Percentiles rank a stretch among this genome's conserved stretches.
phyloP scores from a whole-genome alignment of 352 stramenopile species.

The Thalassiosira mediterranea region DNA sequence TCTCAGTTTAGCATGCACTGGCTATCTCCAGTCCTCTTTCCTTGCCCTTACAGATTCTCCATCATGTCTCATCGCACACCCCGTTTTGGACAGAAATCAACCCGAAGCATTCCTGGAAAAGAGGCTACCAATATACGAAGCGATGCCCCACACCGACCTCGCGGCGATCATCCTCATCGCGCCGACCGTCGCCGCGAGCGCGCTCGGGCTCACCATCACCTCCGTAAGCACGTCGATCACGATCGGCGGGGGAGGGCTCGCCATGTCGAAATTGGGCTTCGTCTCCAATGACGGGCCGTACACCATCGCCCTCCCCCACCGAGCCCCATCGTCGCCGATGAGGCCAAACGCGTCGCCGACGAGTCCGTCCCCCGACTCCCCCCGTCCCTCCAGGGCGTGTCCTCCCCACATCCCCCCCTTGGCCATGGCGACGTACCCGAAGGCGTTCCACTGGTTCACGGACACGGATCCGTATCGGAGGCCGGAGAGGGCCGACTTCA shows the following conservation, averaged over 20 bases:
- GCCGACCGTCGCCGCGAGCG: background rate
- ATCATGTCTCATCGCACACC: too few relatives aligned
- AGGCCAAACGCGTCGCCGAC: conserved; percentile 43
- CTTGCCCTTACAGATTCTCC: too few relatives aligned
- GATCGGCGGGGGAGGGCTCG: conserved; percentile 21
- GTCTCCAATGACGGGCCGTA: conserved; percentile 20
- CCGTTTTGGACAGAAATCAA: too few relatives aligned
- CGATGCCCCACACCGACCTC: background rate
- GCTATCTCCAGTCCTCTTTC: too few relatives aligned
- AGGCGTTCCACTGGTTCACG: conserved; percentile 38
- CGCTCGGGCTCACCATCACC: background rate
- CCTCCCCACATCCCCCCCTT: conserved; percentile 35
- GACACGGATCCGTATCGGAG: conserved; percentile 42
- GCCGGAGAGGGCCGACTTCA: conserved; percentile 17
- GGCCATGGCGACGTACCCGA: conserved; percentile 18
- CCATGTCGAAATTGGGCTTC: conserved; percentile 32
- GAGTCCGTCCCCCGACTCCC: conserved; percentile 32
- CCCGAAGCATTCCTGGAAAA: conserved; percentile 12
- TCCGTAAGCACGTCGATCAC: conserved; percentile 25
- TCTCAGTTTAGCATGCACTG: too few relatives aligned
- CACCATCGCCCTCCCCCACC: conserved; percentile 49
- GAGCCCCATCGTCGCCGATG: conserved; percentile 6
- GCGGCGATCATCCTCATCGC: background rate
- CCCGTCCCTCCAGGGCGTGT: conserved; percentile 20
- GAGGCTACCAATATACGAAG: conserved; percentile 2